Conservation (phyloP, 306 rosid genomes). For the Echinosophora koreensis region DNA sequence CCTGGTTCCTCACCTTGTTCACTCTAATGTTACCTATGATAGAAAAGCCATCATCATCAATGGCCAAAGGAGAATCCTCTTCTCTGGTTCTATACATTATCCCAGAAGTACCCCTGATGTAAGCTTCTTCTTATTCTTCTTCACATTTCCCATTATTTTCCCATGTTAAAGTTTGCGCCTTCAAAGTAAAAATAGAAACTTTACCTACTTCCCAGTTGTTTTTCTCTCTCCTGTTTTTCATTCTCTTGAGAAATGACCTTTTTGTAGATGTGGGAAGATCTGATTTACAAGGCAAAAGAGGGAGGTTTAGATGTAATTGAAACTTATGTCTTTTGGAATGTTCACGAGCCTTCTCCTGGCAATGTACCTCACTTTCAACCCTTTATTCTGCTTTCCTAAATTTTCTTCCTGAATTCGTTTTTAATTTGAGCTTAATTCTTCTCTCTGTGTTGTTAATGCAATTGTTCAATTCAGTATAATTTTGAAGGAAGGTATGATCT, state of each 20-base stretch:
- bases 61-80: constrained; percentile 92
- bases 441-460: constrained; percentile 37
- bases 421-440: constrained; percentile 26
- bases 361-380: constrained; percentile 62
- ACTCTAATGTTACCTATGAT: constrained; percentile 84
- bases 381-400: constrained; percentile 16
- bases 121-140: constrained; percentile 27
- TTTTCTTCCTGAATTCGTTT: constrained; percentile 2
- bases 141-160: neutral
- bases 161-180: constrained; percentile 5
- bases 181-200: neutral
- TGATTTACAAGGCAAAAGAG: constrained; percentile 92
- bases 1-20: constrained; percentile 59
- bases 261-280: constrained; percentile 97
- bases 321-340: constrained; percentile 98
- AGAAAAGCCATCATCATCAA: constrained; percentile 87
- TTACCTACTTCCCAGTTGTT: neutral
- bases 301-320: constrained; percentile 95
- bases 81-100: constrained; percentile 97
- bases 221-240: constrained; percentile 14
- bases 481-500: constrained; percentile 93
- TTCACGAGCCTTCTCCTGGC: constrained; percentile 95
- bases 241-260: constrained; percentile 30
- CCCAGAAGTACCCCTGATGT: constrained; percentile 99
- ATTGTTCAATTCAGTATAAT: constrained; percentile 72